A percentile compares a stretch with the other conserved stretches of the same genome.
These are phyloP conservation scores for Cyclotella cryptica DNA, from an alignment of 108 stramenopile species.

Conservation along the genomic window DNA sequence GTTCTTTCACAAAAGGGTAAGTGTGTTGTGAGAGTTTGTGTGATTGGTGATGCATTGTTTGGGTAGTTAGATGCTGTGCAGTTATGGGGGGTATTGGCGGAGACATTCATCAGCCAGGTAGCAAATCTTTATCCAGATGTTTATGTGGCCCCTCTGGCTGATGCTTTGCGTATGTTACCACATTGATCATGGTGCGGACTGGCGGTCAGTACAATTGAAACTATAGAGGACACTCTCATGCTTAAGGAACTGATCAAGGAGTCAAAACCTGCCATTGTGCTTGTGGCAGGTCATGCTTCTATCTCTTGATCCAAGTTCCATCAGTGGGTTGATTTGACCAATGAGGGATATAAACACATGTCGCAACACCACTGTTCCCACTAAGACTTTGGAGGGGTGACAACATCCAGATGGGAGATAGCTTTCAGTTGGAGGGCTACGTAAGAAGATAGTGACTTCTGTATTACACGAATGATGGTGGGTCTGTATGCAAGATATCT, in stretches of 20 bases:
- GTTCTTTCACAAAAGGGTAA: slow-evolving; percentile 10
- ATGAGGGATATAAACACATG: background rate
- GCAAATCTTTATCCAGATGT: slow-evolving; percentile 7
- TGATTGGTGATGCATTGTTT: slow-evolving; percentile 2
- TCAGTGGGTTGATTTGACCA: background rate
- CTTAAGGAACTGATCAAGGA: too few species aligned
- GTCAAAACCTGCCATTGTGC: too few species aligned
- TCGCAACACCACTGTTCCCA: background rate
- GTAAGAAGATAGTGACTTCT: background rate
- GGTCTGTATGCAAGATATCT: too few species aligned
- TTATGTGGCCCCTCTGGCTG: background rate
- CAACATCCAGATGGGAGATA: background rate
- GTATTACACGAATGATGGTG: too few species aligned
- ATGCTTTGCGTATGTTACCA: background rate
- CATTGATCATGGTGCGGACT: background rate
- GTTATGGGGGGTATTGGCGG: slow-evolving; percentile 6
- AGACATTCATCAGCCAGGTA: slow-evolving; percentile 2
- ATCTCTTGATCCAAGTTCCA: background rate
- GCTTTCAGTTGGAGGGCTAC: background rate
- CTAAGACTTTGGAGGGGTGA: background rate
- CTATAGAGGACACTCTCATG: too few species aligned
- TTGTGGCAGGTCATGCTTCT: background rate
- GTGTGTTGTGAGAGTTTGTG: background rate
- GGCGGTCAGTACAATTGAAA: background rate
- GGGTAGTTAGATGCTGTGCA: slow-evolving; percentile 5